These are phyloP conservation scores for Apiospora sp. DNA, from an alignment of 2,329 filamentous ascomycete genomes.

Conservation along the genomic window DNA sequence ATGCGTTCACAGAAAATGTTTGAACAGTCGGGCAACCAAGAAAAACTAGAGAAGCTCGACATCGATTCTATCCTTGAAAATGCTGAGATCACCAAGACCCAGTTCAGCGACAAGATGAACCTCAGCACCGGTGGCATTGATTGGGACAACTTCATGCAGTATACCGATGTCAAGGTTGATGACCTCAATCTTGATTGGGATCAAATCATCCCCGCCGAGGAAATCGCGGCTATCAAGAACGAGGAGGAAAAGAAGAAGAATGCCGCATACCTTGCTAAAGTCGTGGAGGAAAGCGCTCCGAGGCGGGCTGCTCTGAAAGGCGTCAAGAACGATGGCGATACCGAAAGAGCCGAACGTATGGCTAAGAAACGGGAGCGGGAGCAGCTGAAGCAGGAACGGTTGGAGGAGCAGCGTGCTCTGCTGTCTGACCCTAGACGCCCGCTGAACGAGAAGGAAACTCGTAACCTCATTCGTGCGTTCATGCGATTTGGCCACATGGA, in stretches of 20 bases:
- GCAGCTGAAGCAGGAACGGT: constrained; percentile 73
- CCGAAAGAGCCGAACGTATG: constrained; percentile 70
- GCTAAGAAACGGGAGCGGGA: constrained; percentile 72
- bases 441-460: constrained; percentile 89
- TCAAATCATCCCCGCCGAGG: constrained; percentile 94
- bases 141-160: constrained; percentile 95
- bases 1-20: constrained; percentile 99
- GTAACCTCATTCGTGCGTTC: constrained; percentile 89
- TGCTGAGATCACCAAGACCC: constrained; percentile 95
- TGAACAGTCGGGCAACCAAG: constrained; percentile 95
- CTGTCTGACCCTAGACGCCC: constrained; percentile 87
- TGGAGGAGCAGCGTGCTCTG: constrained; percentile 77
- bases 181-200: constrained; percentile 87
- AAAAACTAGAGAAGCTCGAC: constrained; percentile 94
- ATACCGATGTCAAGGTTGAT: constrained; percentile 97
- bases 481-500: constrained; percentile 91
- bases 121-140: constrained; percentile 86
- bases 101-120: constrained; percentile 89
- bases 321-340: constrained; percentile 58
- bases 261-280: constrained; percentile 80
- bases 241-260: constrained; percentile 87
- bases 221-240: constrained; percentile 87
- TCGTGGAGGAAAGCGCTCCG: constrained; percentile 86
- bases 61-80: constrained; percentile 97
- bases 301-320: constrained; percentile 73